These are phyloP conservation scores for Biancaea sappan DNA, from an alignment of 306 rosid species.

Conservation along the genomic window DNA sequence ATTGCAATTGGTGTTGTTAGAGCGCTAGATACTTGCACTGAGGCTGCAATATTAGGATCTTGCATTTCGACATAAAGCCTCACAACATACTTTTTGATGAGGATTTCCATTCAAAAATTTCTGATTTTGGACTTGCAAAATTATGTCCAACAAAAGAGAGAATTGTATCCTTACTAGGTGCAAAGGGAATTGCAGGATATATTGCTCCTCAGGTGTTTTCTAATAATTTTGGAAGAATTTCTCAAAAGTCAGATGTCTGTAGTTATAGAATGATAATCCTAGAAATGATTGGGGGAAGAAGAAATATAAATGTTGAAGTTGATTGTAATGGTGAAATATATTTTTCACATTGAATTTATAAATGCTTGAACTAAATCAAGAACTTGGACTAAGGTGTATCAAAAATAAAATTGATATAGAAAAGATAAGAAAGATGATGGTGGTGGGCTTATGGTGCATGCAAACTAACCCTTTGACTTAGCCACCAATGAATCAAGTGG, in stretches of 20 bases:
- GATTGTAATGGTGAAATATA: background rate
- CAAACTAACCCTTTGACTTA: background rate
- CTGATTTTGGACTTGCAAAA: background rate
- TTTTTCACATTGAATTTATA: background rate
- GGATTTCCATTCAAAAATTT: background rate
- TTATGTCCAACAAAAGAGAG: background rate
- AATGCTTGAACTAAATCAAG: background rate
- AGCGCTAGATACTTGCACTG: conserved; percentile 30
- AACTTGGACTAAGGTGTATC: conserved; percentile 13
- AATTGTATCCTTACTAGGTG: background rate
- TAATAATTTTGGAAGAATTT: background rate
- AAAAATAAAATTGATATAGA: background rate
- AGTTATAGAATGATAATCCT: background rate
- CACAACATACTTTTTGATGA: background rate
- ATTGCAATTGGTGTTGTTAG: conserved; percentile 35
- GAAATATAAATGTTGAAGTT: background rate
- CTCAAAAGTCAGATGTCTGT: background rate
- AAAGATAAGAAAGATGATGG: background rate
- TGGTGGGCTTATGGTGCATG: background rate
- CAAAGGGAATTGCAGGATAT: background rate
- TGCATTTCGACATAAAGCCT: background rate
- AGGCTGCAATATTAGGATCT: conserved; percentile 13
- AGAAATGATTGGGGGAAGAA: background rate
- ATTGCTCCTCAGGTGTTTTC: background rate
- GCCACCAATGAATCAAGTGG: background rate